These are phyloP conservation scores for Rachicladosporium sp. DNA, from an alignment of 2,329 filamentous ascomycete genomes.

Conservation along the genomic window DNA sequence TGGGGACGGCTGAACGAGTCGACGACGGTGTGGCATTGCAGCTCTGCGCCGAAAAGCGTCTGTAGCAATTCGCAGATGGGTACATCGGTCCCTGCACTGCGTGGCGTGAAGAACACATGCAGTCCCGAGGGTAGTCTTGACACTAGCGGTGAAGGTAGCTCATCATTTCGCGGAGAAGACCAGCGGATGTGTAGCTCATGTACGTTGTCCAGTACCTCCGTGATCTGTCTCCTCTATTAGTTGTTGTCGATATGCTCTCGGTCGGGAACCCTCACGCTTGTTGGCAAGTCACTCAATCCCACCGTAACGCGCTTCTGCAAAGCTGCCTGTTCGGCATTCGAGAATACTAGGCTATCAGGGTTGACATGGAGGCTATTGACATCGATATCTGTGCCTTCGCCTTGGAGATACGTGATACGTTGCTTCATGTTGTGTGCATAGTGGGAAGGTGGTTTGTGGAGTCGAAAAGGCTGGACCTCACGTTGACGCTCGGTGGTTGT, in stretches of 20 bases:
- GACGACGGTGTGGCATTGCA: conserved; percentile 43
- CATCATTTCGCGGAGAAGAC: conserved; percentile 48
- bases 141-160: conserved; percentile 54
- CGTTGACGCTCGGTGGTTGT: too few species aligned
- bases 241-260: neutral
- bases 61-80: conserved; percentile 48
- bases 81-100: conserved; percentile 24
- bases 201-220: conserved; percentile 41
- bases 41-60: conserved; percentile 39
- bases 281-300: conserved; percentile 58
- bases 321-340: conserved; percentile 46
- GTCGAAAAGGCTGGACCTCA: too few species aligned
- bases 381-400: conserved; percentile 50
- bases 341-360: conserved; percentile 43
- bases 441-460: neutral
- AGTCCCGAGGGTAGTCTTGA: conserved; percentile 69
- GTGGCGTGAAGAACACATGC: conserved; percentile 65
- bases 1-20: conserved; percentile 29
- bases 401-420: conserved; percentile 62
- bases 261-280: conserved; percentile 36
- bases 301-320: conserved; percentile 73
- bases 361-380: conserved; percentile 50
- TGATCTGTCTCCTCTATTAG: neutral
- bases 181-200: conserved; percentile 71
- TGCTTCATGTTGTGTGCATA: conserved; percentile 49